Evolutionary conservation across 164 flowering plant genomes (phyloP), one percentile per base, ranked within the genome.

Genomic region (Dillenia suffruticosa): DNA sequence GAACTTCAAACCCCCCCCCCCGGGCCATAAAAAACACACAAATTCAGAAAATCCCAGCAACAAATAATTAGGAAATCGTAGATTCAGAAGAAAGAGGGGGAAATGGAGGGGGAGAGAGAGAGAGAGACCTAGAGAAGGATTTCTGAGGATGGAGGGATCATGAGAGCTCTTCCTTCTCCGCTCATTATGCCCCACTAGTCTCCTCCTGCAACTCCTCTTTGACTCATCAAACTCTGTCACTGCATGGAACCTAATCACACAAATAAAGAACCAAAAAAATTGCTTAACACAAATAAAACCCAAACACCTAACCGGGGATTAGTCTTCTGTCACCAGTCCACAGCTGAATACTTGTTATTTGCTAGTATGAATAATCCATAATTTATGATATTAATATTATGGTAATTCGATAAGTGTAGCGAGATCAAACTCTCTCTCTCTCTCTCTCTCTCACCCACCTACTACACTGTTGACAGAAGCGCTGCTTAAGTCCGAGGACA

Each of bases 381-480:
- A 2, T 2, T 26, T 26, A 26, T 26, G 40, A 26, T 3, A 26
- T 1, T 26, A 26, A 26, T 26, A 26, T 26, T 26, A 26, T 26
- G 40, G 40, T 26, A 2, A 26, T 26, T 26, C 40, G 40, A 26
- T 26, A 26, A 26, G 40, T 1, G 1, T 1, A 26, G 5, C 40
- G 40, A 26, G 40, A 26, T 26, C 40, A 26, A 26, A 26, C 40
- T 26, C 40, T 26, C 40, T 26, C 40, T 26, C 40, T 26, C 40
- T 26, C 40, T 26, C 40, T 26, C 40, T 26, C 3, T 26, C 40
- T 26, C 40, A 46, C 9, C 8, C 22, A 88, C 95, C 91, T 81
- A 76, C 95, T 88, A 51, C 91, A 88, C 74, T 88, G 95, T 63
- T 88, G 95, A 67, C 95, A 88, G 70, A 88, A 88, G 11, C 94